Conservation (phyloP, 306 rosid species). For the Pterocarpus macrocarpus region DNA sequence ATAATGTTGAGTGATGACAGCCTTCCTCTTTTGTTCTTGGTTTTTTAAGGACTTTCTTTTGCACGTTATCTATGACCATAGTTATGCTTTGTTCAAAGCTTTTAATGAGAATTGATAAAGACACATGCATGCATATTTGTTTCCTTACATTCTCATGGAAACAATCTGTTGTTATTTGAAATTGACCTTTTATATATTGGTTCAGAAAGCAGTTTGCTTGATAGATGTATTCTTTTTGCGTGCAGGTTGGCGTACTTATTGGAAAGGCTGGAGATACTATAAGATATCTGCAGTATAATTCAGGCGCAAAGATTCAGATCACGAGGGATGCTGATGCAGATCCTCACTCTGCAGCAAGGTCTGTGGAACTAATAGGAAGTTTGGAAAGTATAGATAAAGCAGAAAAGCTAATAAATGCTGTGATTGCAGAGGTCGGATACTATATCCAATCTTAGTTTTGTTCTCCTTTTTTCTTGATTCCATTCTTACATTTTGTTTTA, state of each 20-base stretch:
- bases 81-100: background rate
- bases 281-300: constrained; percentile 84
- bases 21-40: background rate
- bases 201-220: constrained; percentile 3
- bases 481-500: background rate
- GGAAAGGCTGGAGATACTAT: constrained; percentile 99
- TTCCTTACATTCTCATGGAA: constrained; percentile 4
- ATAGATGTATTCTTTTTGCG: constrained; percentile 23
- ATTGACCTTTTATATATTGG: background rate
- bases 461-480: background rate
- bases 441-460: background rate
- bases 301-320: constrained; percentile 96
- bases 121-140: background rate
- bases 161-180: constrained; percentile 3
- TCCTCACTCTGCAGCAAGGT: constrained; percentile 70
- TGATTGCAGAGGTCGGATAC: constrained; percentile 82
- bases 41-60: background rate
- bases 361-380: constrained; percentile 87
- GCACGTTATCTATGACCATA: background rate
- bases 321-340: constrained; percentile 93
- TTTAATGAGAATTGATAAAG: background rate
- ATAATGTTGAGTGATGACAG: background rate
- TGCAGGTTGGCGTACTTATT: constrained; percentile 98
- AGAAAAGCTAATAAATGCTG: constrained; percentile 87
- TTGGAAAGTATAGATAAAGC: constrained; percentile 85